Base-by-base conservation (phyloP, 768 basidiomycete genomes). In the Trametes cubensis region DNA sequence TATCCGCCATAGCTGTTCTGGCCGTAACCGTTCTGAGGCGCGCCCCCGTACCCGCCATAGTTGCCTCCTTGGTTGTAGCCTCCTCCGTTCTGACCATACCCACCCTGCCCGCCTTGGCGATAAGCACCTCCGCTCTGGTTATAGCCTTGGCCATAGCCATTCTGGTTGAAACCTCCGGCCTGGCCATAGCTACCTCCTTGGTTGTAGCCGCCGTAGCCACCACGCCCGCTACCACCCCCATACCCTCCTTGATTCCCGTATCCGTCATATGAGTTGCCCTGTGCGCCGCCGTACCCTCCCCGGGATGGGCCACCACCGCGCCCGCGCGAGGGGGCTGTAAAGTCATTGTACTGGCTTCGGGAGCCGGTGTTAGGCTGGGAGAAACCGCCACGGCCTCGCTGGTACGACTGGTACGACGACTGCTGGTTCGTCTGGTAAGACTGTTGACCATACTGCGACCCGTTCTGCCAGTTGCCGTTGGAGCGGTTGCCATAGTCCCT, bases 11-110 rank as follows among this genome's bases (percentile, higher is more conserved):
- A 68, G 46, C 21, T 46, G 30, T 39, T 56, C 55, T 40, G 42
- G 7, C 26, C 50, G 30, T 65, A 62, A 21, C 53, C 64, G 57
- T 60, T 64, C 51, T 64, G 57, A 18, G 50, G 46, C 17, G 62
- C 48, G 10, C 55, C 67, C 7, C 67, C 66, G 44, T 70, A 70
- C 11, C 70, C 72, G 49, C 73, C 66, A 53, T 50, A 60, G 30
- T 69, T 26, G 39, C 65, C 69, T 51, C 70, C 74, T 11, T 49
- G 48, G 26, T 10, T 28, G 63, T 78, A 75, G 3, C 77, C 76
- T n/a, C 75, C 76, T 20, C 77, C 74, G 61, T 78, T 74, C 5
- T 77, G 75, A 17, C 81, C 80, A 40, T 78, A 74, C 6, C 75
- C 74, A 41, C 72, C 70, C 13, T 62, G 64, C 49, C 68, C 62